Evolutionary conservation across 2,329 filamentous ascomycete genomes (phyloP).

Genomic region (Monilinia fructigena): DNA sequence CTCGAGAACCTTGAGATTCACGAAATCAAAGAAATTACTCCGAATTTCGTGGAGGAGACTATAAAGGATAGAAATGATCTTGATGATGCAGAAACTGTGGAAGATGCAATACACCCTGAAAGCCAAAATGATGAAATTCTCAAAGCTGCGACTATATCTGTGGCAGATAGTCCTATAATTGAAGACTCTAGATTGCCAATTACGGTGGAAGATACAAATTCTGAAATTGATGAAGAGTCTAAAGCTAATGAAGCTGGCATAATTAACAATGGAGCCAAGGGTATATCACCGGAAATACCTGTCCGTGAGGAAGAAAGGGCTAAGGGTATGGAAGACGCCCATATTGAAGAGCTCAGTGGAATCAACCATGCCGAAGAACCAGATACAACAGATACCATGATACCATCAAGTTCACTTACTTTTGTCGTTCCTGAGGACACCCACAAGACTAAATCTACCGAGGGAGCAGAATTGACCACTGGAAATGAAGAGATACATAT

Average conservation of each 20-base stretch:
- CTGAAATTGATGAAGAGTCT: neutral
- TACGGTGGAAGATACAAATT: neutral
- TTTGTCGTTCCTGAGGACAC: neutral
- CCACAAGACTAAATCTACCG: neutral
- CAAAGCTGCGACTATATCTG: neutral
- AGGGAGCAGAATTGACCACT: neutral
- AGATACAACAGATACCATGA: neutral
- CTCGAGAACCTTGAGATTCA: neutral
- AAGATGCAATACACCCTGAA: neutral
- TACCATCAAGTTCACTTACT: neutral
- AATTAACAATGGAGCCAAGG: neutral
- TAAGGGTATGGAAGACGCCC: neutral
- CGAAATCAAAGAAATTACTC: neutral
- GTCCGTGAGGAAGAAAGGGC: neutral
- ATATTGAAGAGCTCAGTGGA: neutral
- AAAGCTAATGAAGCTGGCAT: neutral
- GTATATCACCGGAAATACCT: neutral
- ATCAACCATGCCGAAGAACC: neutral
- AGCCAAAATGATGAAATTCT: neutral
- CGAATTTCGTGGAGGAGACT: neutral
- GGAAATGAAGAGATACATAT: neutral
- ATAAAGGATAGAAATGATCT: neutral
- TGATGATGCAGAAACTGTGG: neutral
- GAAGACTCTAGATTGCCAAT: too few relatives aligned
- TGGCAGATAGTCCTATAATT: neutral